phyloP scores from a whole-genome alignment of 495 filamentous ascomycete genomes.

The Hyaloscypha finlandica region DNA sequence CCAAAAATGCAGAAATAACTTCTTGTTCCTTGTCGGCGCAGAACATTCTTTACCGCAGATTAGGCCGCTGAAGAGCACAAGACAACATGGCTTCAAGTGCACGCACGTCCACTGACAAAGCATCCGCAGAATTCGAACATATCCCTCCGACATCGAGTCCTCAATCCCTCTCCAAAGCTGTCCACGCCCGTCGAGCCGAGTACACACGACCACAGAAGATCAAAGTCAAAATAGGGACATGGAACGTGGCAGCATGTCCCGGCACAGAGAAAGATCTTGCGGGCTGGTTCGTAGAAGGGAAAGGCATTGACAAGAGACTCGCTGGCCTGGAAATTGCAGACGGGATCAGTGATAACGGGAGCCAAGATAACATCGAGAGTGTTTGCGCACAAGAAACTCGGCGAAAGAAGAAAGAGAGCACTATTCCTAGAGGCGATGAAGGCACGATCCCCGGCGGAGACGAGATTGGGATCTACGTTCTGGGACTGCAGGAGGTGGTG shows the following conservation, averaged over 20 bases:
- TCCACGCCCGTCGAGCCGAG: constrained; percentile 73
- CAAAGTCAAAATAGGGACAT: constrained; percentile 83
- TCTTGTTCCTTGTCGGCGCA: not conserved
- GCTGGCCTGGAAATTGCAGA: constrained; percentile 50
- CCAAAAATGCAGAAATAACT: not conserved
- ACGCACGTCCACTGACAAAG: constrained; percentile 18
- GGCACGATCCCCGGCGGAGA: constrained; percentile 48
- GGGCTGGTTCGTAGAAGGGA: constrained; percentile 79
- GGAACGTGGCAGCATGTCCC: constrained; percentile 87
- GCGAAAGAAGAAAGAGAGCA: constrained; percentile 39
- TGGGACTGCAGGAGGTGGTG: constrained; percentile 90
- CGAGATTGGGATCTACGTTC: constrained; percentile 83
- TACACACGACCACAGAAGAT: constrained; percentile 71
- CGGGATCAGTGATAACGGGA: constrained; percentile 28
- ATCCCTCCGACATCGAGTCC: constrained; percentile 24
- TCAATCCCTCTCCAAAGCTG: constrained; percentile 46
- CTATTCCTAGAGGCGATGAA: constrained; percentile 37
- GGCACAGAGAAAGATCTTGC: constrained; percentile 85
- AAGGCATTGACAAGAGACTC: constrained; percentile 64
- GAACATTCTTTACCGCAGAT: not conserved
- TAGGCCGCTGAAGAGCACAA: not conserved
- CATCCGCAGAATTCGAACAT: not conserved
- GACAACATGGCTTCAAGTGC: constrained; percentile 19
- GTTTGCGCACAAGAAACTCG: constrained; percentile 46
- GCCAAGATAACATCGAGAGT: constrained; percentile 38